These are phyloP conservation scores for Penicillium macrosclerotiorum DNA, from an alignment of 495 filamentous ascomycete genomes.

Conservation along the genomic window DNA sequence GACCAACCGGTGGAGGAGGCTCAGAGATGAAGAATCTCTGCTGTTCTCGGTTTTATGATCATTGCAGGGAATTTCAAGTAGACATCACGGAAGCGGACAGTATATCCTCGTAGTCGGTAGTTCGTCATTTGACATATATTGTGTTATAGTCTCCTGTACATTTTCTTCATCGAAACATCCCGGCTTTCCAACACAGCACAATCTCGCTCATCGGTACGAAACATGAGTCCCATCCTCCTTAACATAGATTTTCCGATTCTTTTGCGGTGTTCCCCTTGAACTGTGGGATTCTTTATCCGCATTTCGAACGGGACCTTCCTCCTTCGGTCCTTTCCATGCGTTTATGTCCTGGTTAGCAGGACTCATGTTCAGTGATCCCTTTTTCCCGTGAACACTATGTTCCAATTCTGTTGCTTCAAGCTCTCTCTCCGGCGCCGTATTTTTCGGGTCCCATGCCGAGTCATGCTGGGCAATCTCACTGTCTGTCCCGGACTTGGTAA, in stretches of 20 bases:
- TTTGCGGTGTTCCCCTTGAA: conserved; percentile 45
- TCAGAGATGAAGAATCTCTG: conserved; percentile 8
- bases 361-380: conserved; percentile 55
- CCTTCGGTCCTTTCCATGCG: conserved; percentile 39
- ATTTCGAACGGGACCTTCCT: conserved; percentile 49
- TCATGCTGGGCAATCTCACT: conserved; percentile 47
- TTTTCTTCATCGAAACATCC: no score
- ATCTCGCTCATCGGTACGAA: conserved; percentile 12
- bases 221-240: conserved; percentile 33
- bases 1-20: conserved; percentile 16
- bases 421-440: conserved; percentile 56
- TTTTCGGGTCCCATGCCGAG: conserved; percentile 58
- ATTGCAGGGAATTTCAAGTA: no score
- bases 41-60: background rate
- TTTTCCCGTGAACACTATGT: conserved; percentile 22
- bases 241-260: conserved; percentile 38
- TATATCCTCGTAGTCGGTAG: no score
- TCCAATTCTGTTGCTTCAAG: conserved; percentile 40
- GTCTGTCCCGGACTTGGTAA: conserved; percentile 58
- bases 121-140: no score
- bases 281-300: conserved; percentile 41
- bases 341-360: conserved; percentile 61
- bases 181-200: background rate
- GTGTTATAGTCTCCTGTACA: no score
- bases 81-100: no score